A percentile compares a stretch with the other conserved stretches of the same genome.
These are phyloP conservation scores for Coffea eugenioides DNA, from an alignment of 257 asterid genomes.

Conservation along the genomic window DNA sequence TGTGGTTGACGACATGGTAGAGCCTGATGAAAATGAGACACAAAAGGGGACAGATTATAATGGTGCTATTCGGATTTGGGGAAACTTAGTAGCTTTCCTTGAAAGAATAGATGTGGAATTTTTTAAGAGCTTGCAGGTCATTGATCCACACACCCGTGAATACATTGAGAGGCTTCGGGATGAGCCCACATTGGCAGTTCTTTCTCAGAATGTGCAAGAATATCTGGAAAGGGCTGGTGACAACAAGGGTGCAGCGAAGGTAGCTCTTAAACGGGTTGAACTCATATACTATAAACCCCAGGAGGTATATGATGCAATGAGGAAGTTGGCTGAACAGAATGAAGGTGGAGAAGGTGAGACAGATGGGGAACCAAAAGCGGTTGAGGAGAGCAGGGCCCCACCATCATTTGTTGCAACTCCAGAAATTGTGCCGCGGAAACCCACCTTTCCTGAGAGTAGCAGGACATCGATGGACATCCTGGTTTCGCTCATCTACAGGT, in stretches of 20 bases:
- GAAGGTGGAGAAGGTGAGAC: constrained; percentile 40
- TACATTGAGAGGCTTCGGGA: constrained; percentile 91
- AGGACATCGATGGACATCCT: constrained; percentile 76
- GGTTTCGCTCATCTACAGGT: constrained; percentile 72
- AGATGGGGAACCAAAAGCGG: constrained; percentile 55
- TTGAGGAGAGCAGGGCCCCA: constrained; percentile 62
- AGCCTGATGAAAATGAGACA: constrained; percentile 89
- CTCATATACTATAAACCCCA: constrained; percentile 92
- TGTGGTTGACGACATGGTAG: constrained; percentile 87
- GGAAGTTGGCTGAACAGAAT: constrained; percentile 70
- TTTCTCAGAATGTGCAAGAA: constrained; percentile 85
- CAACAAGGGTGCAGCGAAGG: constrained; percentile 85
- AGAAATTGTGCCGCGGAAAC: constrained; percentile 78
- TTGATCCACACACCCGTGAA: constrained; percentile 95
- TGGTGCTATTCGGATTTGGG: constrained; percentile 88
- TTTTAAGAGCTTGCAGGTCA: constrained; percentile 91
- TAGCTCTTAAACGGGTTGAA: constrained; percentile 91
- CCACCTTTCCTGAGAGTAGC: constrained; percentile 83
- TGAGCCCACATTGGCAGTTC: constrained; percentile 78
- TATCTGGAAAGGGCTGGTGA: constrained; percentile 66
- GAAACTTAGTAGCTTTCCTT: constrained; percentile 86
- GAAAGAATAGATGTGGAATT: constrained; percentile 86
- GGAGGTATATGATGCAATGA: constrained; percentile 92
- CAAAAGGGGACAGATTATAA: constrained; percentile 70
- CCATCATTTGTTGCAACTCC: constrained; percentile 70